These are phyloP conservation scores for Phoma sp. DNA, from an alignment of 2,329 filamentous ascomycete species.

Conservation along the genomic window DNA sequence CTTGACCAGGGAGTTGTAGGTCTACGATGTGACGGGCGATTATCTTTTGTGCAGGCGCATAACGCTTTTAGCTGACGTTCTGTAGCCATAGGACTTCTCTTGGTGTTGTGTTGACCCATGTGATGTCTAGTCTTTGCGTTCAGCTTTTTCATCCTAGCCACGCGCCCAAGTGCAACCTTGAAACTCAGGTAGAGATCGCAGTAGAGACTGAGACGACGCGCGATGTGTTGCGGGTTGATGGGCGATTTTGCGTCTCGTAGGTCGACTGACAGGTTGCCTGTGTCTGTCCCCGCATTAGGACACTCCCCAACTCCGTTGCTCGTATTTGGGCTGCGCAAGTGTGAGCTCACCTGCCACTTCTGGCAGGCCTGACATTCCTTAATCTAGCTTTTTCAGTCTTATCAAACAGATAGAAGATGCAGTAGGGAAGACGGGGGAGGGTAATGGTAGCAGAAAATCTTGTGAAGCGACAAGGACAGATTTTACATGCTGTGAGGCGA, in stretches of 20 bases:
- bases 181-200: neutral
- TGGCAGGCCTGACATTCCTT: neutral
- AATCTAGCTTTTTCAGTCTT: neutral
- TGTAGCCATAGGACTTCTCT: neutral
- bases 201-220: neutral
- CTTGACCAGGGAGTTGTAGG: neutral
- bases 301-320: constrained; percentile 1
- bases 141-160: neutral
- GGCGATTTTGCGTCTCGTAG: neutral
- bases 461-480: no score
- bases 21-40: neutral
- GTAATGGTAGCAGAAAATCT: neutral
- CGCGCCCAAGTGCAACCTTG: neutral
- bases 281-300: constrained; percentile 12
- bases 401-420: neutral
- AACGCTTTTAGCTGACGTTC: neutral
- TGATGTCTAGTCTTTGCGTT: neutral
- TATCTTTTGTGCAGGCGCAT: neutral
- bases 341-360: neutral
- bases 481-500: no score
- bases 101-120: neutral
- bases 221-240: neutral
- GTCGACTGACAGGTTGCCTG: neutral
- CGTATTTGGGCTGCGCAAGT: neutral
- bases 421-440: no score